Evolutionary conservation across 495 filamentous ascomycete genomes (phyloP), one percentile per base, ranked within the genome.

Genomic region (Hypoxylon lenormandii): DNA sequence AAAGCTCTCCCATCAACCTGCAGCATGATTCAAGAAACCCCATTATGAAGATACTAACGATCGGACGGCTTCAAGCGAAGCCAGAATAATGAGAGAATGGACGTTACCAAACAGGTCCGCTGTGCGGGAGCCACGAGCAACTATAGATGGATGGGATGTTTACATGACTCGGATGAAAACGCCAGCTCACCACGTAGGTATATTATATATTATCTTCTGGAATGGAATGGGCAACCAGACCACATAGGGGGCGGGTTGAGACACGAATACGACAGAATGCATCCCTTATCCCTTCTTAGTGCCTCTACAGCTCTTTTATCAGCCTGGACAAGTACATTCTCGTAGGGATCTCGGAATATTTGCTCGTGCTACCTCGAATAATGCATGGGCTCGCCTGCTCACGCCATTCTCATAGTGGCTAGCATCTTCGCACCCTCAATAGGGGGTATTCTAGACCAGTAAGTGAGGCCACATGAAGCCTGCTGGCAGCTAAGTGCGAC

Each of bases 1-100:
- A 67, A 33, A 67, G 64, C 19, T 67, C 50, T 10, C 51, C 57
- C 11, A 40, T 38, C 43, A 67, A 16, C 12, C 30, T 45, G 43
- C 64, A 51, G 21, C 56, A 67, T 7, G 43, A 40, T 18, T 67
- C 22, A 19, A 67, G 37, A 30, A 67, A 67, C 40, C 57, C 64
- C 64, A 67, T 67, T 43, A 67, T 42, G 47, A 60, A 67, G 30
- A 28, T 15, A 47, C 40, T 45, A 67, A 67, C 64, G 64, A 67
- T 60, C 21, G 64, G 64, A 67, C 64, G 64, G 64, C 64, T 45
- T 67, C 50, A 46, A 60, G 50, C 28, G 51, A 67, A 67, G 50
- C 64, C 64, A 61, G 33, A 12, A 16, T 13, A 54, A 33, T 26
- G 50, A 61, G 42, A 4, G 40, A 19, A 56, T 16, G 19, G 23